phyloP scores from a whole-genome alignment of 441 rosid species.

The Euphorbia celastroides region DNA sequence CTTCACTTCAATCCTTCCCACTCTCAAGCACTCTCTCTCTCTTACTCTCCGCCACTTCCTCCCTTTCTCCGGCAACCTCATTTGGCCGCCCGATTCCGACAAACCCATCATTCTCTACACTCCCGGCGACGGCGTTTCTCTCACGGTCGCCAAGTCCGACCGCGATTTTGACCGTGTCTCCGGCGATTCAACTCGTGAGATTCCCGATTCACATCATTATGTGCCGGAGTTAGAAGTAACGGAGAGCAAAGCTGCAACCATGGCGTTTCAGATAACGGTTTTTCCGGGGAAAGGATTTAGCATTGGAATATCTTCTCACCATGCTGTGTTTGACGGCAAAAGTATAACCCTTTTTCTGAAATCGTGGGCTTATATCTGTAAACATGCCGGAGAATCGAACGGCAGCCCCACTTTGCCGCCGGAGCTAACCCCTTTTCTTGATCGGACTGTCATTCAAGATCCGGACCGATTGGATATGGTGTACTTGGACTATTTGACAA shows the following conservation, averaged over 20 bases:
- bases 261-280: constrained; percentile 14
- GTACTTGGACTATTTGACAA: neutral
- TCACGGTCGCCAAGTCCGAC: constrained; percentile 17
- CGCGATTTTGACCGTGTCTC: neutral
- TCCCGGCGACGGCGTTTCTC: constrained; percentile 8
- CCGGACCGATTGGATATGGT: neutral
- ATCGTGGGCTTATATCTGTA: constrained; percentile 16
- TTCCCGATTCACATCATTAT: neutral
- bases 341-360: constrained; percentile 4
- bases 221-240: constrained; percentile 6
- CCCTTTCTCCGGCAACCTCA: constrained; percentile 25
- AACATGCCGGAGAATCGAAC: no score
- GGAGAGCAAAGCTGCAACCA: constrained; percentile 1
- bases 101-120: constrained; percentile 5
- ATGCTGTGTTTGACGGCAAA: no score
- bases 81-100: neutral
- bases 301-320: constrained; percentile 7
- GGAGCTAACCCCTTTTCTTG: constrained; percentile 14
- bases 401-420: neutral
- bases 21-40: constrained; percentile 23
- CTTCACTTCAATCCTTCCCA: constrained; percentile 16
- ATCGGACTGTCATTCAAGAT: neutral
- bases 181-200: neutral
- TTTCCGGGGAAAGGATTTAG: constrained; percentile 12
- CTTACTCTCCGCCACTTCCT: neutral